Base-by-base conservation (phyloP, 441 rosid species). In the Metrosideros polymorpha region DNA sequence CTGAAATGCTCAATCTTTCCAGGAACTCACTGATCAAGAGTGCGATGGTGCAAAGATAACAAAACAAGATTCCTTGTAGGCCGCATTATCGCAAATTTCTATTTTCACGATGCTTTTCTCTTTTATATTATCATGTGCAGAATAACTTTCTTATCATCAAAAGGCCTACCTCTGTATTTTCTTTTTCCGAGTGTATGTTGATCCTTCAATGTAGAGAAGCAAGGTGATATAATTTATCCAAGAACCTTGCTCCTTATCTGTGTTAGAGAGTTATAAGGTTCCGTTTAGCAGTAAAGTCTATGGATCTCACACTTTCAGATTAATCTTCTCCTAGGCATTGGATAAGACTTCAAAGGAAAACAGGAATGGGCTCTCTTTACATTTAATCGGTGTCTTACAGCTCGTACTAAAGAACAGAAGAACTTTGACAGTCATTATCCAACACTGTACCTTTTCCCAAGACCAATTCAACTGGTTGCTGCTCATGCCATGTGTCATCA, bases 401-500 rank as follows among this genome's bases (percentile, higher is more conserved):
- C 57, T 83, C 2, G 5, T 83, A 83, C 35, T 56, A 56, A 56
- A 47, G 77, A 47, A 57, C 50, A 43, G 76, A 56, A 55, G 76
- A 32, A 24, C 71, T 51, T 32, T 19, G 55, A 55, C 27, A 86
- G 59, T 24, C 32, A 61, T 59, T 76, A 63, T 52, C 42, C n/a
- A 35, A 19, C 29, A 30, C 35, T 42, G 77, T 92, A 96, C 98
- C 99, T 95, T 96, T 97, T 59, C 98, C 99, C 88, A 96, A 79
- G 83, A 96, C 90, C 94, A 96, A 87, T 90, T 94, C 98, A 89
- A 93, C 83, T 7, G 98, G 99, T 57, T 92, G 98, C 85, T 94
- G 98, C 86, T 95, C 99, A 76, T 91, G 91, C 98, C 99, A 92
- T 25, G 98, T 95, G 88, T 96, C 99, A 84, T 96, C 99, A 88